Percentiles rank a stretch among this genome's conserved stretches.
Evolutionary conservation across 1,284 basidiomycete species (phyloP).

Genomic region (Stereum hirsutum): DNA sequence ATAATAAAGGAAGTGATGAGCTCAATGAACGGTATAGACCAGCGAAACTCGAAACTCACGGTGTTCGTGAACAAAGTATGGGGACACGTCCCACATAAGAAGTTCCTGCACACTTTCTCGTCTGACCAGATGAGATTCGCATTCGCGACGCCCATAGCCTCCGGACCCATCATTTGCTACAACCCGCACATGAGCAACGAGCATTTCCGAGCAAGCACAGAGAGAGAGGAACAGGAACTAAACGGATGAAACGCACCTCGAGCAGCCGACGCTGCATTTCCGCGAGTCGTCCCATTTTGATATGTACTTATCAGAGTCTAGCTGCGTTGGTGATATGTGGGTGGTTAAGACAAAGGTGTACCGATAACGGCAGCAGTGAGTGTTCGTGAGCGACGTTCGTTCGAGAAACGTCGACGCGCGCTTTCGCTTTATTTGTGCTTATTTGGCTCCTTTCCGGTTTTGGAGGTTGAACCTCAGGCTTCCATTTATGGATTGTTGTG

Average conservation of each 20-base stretch:
- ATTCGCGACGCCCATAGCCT: conserved; percentile 93
- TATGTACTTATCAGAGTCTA: too few species aligned
- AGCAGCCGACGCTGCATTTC: conserved; percentile 92
- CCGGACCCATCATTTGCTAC: conserved; percentile 99
- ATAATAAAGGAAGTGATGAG: too few species aligned
- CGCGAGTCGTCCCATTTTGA: conserved; percentile 70
- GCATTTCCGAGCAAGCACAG: neutral
- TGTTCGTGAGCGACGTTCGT: too few species aligned
- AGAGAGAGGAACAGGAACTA: too few species aligned
- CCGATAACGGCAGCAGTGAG: neutral
- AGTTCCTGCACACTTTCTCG: conserved; percentile 99
- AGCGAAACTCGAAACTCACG: conserved; percentile 41
- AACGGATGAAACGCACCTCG: conserved; percentile 45
- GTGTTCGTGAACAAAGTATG: conserved; percentile 98
- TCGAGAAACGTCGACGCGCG: too few species aligned
- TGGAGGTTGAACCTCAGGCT: too few species aligned
- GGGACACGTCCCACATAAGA: conserved; percentile 95
- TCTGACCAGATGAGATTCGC: conserved; percentile 93
- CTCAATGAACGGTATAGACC: neutral
- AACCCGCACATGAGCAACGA: conserved; percentile 5
- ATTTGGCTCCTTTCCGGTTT: too few species aligned
- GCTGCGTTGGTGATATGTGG: neutral
- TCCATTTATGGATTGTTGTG: too few species aligned
- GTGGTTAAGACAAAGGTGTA: neutral
- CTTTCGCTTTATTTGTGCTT: too few species aligned